These are phyloP conservation scores for Lepiota venenata DNA, from an alignment of 768 basidiomycete species.

Conservation along the genomic window DNA sequence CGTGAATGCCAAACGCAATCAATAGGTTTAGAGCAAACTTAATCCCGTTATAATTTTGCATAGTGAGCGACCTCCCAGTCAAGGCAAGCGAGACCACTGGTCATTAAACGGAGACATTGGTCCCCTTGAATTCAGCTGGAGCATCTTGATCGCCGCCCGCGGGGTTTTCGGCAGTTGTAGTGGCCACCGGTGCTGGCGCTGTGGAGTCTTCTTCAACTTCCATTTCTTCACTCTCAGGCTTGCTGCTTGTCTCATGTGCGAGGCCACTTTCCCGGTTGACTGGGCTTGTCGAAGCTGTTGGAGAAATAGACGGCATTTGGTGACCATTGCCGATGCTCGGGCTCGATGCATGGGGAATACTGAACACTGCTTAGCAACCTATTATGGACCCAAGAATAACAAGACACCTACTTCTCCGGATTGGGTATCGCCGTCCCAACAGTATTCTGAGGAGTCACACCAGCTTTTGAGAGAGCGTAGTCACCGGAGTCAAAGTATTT, in stretches of 20 bases:
- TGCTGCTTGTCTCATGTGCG: slow-evolving; percentile 34
- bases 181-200: slow-evolving; percentile 1
- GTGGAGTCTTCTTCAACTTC: slow-evolving; percentile 2
- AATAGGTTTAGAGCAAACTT: slow-evolving; percentile 8
- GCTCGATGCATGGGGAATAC: slow-evolving; percentile 88
- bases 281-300: slow-evolving; percentile 66
- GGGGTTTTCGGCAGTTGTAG: not conserved
- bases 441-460: slow-evolving; percentile 79
- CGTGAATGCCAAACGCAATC: slow-evolving; percentile 3
- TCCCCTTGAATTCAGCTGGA: slow-evolving; percentile 1
- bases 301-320: slow-evolving; percentile 65
- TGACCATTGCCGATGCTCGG: slow-evolving; percentile 48
- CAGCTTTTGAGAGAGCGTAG: slow-evolving; percentile 95
- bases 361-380: slow-evolving; percentile 28
- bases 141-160: not conserved
- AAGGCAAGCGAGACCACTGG: not conserved
- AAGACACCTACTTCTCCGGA: slow-evolving; percentile 79
- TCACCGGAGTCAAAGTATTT: slow-evolving; percentile 99
- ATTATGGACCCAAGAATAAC: slow-evolving; percentile 7
- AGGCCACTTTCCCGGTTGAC: slow-evolving; percentile 61
- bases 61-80: not conserved
- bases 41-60: slow-evolving; percentile 8
- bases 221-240: slow-evolving; percentile 20
- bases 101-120: not conserved
- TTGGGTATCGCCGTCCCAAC: slow-evolving; percentile 98